Evolutionary conservation across 371 early-diverging fungal genomes (phyloP), one percentile per base, ranked within the genome.

Genomic region (Mucor lusitanicus): DNA sequence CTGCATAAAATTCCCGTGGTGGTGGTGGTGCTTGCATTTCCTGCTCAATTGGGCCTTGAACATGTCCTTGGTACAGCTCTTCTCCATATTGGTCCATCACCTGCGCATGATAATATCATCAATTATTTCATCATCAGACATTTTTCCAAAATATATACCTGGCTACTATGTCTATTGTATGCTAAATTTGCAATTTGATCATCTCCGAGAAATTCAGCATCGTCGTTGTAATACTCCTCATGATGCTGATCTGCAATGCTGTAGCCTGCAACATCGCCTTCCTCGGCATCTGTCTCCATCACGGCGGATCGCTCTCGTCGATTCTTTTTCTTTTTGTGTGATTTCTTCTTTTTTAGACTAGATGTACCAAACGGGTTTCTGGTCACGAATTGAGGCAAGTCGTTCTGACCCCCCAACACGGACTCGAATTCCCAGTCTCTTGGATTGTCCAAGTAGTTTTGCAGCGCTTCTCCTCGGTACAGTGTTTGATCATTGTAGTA

Each of bases 201-300:
- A 64, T 81, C 82, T 19, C 70, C 77, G 30, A 81, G 55, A 46
- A 71, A 81, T 61, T 81, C 82, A 39, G 82, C 82, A 64, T 79
- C 81, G 17, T 68, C 54, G 17, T 69, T 46, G 19, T 77, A 39
- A 50, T 61, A 28, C 42, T 60, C 30, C 27, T 53, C 53, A 11
- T 12, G 15, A 8, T 61, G 19, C 7, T 62, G 56, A 13, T 68
- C 48, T 27, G 55, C 39, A 15, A 73, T 63, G 13, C 71, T 69
- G 30, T 74, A 76, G 19, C 70, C 70, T 21, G 61, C 28, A 53
- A 68, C 42, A 25, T 64, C 68, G n/a, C 65, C 66, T 32, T 71
- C 74, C 54, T 67, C 69, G 15, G 63, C 58, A 56, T 67, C 70
- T 42, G 67, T 57, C 44, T 68, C 72, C 69, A 68, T 68, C 8